Conservation (phyloP, 768 basidiomycete species). For the Fistulinella prunicolor region DNA sequence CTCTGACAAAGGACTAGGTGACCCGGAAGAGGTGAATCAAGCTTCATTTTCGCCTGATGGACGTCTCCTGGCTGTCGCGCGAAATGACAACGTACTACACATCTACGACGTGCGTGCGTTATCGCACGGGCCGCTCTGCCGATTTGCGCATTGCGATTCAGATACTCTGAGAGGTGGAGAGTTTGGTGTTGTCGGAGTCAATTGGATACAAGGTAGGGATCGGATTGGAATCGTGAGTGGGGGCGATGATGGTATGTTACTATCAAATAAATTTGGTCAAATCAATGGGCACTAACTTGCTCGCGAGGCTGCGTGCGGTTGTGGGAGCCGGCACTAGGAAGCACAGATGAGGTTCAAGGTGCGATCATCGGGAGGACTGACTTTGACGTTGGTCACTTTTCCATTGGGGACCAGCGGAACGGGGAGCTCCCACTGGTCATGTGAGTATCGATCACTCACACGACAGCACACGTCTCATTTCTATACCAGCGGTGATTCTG, state of each 20-base stretch:
- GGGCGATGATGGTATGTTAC: conserved; percentile 57
- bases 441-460: conserved; percentile 39
- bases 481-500: conserved; percentile 43
- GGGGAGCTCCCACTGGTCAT: conserved; percentile 58
- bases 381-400: conserved; percentile 58
- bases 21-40: conserved; percentile 44
- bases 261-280: neutral
- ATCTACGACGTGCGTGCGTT: conserved; percentile 63
- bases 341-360: conserved; percentile 41
- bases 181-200: conserved; percentile 50
- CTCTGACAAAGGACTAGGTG: conserved; percentile 9
- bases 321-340: conserved; percentile 56
- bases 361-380: conserved; percentile 48
- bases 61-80: conserved; percentile 55
- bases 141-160: conserved; percentile 47
- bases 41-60: conserved; percentile 59
- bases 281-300: conserved; percentile 3
- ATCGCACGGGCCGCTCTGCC: conserved; percentile 42
- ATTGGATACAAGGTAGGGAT: conserved; percentile 49
- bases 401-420: conserved; percentile 50
- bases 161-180: conserved; percentile 25
- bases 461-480: conserved; percentile 19
- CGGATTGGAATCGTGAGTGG: conserved; percentile 56
- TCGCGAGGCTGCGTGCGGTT: conserved; percentile 62
- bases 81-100: conserved; percentile 56